phyloP scores from a whole-genome alignment of 768 basidiomycete species.

The Auricularia sp. region DNA sequence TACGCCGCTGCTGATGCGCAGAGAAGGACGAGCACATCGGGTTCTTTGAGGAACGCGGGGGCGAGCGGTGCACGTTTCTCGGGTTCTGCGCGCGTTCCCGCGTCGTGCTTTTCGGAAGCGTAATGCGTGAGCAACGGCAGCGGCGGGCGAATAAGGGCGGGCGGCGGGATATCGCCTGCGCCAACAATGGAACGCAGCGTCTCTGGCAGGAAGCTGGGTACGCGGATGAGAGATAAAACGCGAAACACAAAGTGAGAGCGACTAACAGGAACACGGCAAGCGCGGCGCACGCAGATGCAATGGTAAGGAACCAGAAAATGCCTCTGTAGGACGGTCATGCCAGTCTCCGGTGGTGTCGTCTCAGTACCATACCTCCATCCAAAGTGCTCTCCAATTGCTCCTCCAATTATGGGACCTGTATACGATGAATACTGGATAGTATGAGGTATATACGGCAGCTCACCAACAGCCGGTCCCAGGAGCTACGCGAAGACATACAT shows the following conservation, averaged over 20 bases:
- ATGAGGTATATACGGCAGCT: too few species aligned
- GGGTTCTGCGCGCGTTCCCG: background rate
- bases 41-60: constrained; percentile 35
- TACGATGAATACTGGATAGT: too few species aligned
- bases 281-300: constrained; percentile 35
- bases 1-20: constrained; percentile 43
- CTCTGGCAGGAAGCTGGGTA: constrained; percentile 32
- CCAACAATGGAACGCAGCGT: constrained; percentile 32
- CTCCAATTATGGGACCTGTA: constrained; percentile 41
- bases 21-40: constrained; percentile 46
- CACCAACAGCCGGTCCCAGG: too few species aligned
- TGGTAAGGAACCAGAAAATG: constrained; percentile 55
- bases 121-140: constrained; percentile 17
- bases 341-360: too few species aligned
- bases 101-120: constrained; percentile 1
- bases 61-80: background rate
- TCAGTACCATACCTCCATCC: constrained; percentile 41
- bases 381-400: constrained; percentile 39
- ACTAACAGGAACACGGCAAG: constrained; percentile 37
- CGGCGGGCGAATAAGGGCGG: constrained; percentile 19
- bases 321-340: constrained; percentile 15
- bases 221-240: background rate
- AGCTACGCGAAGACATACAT: too few species aligned
- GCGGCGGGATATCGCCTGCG: constrained; percentile 31
- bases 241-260: constrained; percentile 2